Evolutionary conservation across 2,329 filamentous ascomycete genomes (phyloP), one percentile per base, ranked within the genome.

Genomic region (Aurifilum marmelostoma): DNA sequence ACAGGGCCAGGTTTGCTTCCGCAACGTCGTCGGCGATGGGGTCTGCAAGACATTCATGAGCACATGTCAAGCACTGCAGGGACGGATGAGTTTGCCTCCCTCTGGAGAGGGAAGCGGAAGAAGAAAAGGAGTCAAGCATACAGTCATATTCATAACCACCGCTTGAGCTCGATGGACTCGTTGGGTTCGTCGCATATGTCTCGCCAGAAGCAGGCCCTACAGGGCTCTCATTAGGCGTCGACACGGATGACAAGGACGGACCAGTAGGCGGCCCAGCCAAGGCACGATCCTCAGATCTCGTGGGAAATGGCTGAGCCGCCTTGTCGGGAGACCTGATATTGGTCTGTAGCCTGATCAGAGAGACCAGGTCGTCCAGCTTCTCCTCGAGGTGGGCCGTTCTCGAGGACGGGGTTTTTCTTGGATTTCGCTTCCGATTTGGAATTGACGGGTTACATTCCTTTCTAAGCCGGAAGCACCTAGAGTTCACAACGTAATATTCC

Each of bases 311-410:
- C 24, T 58, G 37, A 29, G n/a, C n/a, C n/a, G 32, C 21, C 16
- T 5, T 41, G 12, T 34, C 41, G 5, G 61, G n/a, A 73, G 41
- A 74, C 24, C 66, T 70, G 12, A 27, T 72, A 7, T 41, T 64
- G 16, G 70, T 61, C 27, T 77, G 77, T 7, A 75, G 75, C 9
- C 75, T 77, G 21, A 84, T 73, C 27, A 84, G 80, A 2, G 81
- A 80, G n/a, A 84, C 81, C 11, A 85, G 75, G 64, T 83, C 80
- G 63, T 85, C 82, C 16, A 85, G 77, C 72, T 84, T 85, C 74
- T 84, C 81, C 74, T 85, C 83, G 1, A 85, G 76, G 71, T 83
- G 81, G 14, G 81, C 80, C 7, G 81, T 81, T 37, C 80, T 63
- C 37, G 78, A 79, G 12, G 77, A 75, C 11, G 78, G 70, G 27